Evolutionary conservation across 106 monocot species (phyloP).

Genomic region (Amphibolis antarctica): DNA sequence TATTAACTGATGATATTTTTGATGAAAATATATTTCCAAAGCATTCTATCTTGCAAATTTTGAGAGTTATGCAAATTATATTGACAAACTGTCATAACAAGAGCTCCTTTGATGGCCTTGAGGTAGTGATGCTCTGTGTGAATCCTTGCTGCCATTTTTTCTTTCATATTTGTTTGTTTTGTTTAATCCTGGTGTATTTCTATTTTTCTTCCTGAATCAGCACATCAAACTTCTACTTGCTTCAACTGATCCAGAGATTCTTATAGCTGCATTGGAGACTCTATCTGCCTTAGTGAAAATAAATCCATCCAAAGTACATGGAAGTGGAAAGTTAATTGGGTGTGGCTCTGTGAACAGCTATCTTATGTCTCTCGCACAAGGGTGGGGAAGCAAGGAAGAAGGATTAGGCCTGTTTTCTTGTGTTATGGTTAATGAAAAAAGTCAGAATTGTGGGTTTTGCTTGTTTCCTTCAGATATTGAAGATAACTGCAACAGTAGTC

Average conservation of each 20-base stretch:
- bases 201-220: constrained; percentile 27
- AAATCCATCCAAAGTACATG: constrained; percentile 93
- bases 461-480: constrained; percentile 73
- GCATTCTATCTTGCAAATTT: constrained; percentile 65
- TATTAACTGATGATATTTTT: constrained; percentile 58
- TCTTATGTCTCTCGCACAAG: constrained; percentile 87
- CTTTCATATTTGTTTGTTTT: not conserved
- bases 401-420: constrained; percentile 88
- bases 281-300: constrained; percentile 85
- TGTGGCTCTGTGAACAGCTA: constrained; percentile 71
- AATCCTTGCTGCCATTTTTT: not conserved
- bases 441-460: constrained; percentile 57
- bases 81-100: constrained; percentile 96
- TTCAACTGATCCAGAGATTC: constrained; percentile 91
- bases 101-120: constrained; percentile 78
- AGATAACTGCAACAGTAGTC: constrained; percentile 38
- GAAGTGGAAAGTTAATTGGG: constrained; percentile 71
- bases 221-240: constrained; percentile 88
- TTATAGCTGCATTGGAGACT: constrained; percentile 78
- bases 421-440: constrained; percentile 72
- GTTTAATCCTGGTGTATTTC: not conserved
- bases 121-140: constrained; percentile 31
- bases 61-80: constrained; percentile 97
- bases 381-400: constrained; percentile 99
- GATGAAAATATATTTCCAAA: constrained; percentile 83